phyloP scores from a whole-genome alignment of 1,139 yeast genomes.

The Spathaspora sp. region DNA sequence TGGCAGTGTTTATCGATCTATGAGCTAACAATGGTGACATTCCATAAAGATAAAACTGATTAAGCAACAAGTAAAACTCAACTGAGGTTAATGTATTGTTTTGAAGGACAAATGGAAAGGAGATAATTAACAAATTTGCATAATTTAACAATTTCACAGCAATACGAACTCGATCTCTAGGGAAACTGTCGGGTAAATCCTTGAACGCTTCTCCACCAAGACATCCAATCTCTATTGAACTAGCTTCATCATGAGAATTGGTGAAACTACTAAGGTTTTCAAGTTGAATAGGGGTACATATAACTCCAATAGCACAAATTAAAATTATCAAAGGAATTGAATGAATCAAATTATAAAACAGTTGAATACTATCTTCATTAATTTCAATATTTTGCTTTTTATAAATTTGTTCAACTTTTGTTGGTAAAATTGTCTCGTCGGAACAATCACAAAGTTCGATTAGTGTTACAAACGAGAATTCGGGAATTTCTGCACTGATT shows the following conservation, averaged over 20 bases:
- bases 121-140: slow-evolving; percentile 21
- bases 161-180: slow-evolving; percentile 23
- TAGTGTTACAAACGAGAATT: slow-evolving; percentile 22
- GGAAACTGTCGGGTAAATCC: slow-evolving; percentile 15
- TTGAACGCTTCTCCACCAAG: slow-evolving; percentile 12
- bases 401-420: slow-evolving; percentile 16
- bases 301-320: slow-evolving; percentile 35
- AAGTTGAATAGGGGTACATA: slow-evolving; percentile 33
- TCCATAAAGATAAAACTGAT: slow-evolving; percentile 36
- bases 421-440: slow-evolving; percentile 8
- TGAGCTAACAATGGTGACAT: slow-evolving; percentile 42
- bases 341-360: slow-evolving; percentile 23
- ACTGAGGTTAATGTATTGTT: slow-evolving; percentile 24
- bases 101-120: slow-evolving; percentile 24
- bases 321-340: slow-evolving; percentile 29
- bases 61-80: slow-evolving; percentile 30
- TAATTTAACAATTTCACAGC: slow-evolving; percentile 25
- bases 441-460: slow-evolving; percentile 20
- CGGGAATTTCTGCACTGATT: slow-evolving; percentile 19
- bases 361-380: slow-evolving; percentile 19
- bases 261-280: slow-evolving; percentile 32
- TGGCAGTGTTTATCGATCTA: slow-evolving; percentile 30
- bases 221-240: slow-evolving; percentile 19
- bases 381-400: slow-evolving; percentile 20
- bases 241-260: slow-evolving; percentile 31